phyloP scores from a whole-genome alignment of 305 asterid species.

The Nicotiana rustica region DNA sequence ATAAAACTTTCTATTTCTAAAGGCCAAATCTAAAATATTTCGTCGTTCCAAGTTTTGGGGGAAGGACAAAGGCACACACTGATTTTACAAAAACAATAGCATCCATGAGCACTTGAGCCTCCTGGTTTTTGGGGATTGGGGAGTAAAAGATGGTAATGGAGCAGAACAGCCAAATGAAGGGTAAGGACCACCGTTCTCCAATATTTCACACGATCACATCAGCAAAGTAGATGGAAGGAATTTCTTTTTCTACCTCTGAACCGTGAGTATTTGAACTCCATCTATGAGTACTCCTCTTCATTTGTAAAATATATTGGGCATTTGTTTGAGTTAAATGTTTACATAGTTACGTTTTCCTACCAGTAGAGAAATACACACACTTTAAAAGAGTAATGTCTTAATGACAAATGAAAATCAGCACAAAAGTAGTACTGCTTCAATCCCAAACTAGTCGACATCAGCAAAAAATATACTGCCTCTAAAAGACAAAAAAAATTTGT shows the following conservation, averaged over 20 bases:
- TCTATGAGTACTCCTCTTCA: background rate
- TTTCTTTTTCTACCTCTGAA: background rate
- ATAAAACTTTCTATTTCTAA: background rate
- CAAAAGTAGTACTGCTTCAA: background rate
- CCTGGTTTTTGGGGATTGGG: background rate
- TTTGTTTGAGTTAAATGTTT: background rate
- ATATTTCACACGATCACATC: conserved; percentile 1
- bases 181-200: background rate
- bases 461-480: background rate
- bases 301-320: background rate
- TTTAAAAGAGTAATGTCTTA: background rate
- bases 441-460: background rate
- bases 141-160: conserved; percentile 13
- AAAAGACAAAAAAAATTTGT: background rate
- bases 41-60: background rate
- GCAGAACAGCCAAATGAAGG: conserved; percentile 13
- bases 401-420: background rate
- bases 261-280: background rate
- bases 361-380: background rate
- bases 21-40: conserved; percentile 3
- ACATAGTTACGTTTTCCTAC: background rate
- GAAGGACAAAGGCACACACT: background rate
- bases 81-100: background rate
- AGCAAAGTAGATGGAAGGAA: background rate
- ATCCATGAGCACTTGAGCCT: background rate